phyloP scores from a whole-genome alignment of 2,329 filamentous ascomycete genomes.

The Rutstroemia sp. region DNA sequence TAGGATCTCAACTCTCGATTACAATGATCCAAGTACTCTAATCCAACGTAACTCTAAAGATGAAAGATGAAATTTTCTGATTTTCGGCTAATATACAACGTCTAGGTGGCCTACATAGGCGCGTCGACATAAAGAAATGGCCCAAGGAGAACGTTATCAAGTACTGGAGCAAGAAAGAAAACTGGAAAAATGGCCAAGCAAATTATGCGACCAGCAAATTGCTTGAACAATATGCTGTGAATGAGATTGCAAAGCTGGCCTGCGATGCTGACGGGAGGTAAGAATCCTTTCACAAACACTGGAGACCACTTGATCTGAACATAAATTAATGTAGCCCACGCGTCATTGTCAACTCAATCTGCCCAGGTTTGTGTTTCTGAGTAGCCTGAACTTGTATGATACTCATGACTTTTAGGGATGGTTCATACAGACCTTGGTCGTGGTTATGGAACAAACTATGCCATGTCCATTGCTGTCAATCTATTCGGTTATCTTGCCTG shows the following conservation, averaged over 20 bases:
- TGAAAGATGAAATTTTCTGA: not conserved
- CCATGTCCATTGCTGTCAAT: constrained; percentile 12
- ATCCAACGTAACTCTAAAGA: no score
- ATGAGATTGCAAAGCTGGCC: constrained; percentile 21
- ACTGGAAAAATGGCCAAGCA: constrained; percentile 14
- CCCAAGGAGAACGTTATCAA: constrained; percentile 19
- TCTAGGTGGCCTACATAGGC: not conserved
- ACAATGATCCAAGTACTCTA: no score
- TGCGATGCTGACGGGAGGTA: constrained; percentile 16
- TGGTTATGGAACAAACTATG: constrained; percentile 15
- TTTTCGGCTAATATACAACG: not conserved
- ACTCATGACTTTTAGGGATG: constrained; percentile 12
- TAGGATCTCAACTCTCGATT: no score
- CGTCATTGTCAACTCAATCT: constrained; percentile 21
- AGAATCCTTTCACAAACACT: not conserved
- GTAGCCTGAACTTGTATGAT: not conserved
- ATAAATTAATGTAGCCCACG: constrained; percentile 12
- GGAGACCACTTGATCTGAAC: not conserved
- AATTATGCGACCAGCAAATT: constrained; percentile 21
- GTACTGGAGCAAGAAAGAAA: constrained; percentile 17
- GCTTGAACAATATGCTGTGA: constrained; percentile 21
- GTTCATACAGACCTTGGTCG: constrained; percentile 22
- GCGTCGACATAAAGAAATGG: constrained; percentile 12
- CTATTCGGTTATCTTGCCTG: constrained; percentile 14
- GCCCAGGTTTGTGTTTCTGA: constrained; percentile 13